A percentile compares a stretch with the other conserved stretches of the same genome.
Conservation (phyloP, 2,329 filamentous ascomycete species). For the Hypoxylon sp. region DNA sequence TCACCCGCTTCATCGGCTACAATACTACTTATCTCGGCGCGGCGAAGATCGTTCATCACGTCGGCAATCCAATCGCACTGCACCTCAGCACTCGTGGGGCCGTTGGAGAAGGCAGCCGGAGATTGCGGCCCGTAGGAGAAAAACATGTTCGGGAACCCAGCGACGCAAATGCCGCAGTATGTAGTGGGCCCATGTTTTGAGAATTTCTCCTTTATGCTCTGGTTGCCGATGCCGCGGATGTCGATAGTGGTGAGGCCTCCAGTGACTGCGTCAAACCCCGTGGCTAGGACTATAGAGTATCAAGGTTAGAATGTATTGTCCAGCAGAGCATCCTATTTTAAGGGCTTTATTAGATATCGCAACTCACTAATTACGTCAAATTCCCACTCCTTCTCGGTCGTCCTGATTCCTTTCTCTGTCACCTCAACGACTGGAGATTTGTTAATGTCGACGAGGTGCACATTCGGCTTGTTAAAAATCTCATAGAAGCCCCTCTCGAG, state of each 20-base stretch:
- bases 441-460: conserved; percentile 54
- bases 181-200: conserved; percentile 53
- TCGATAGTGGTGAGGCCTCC: conserved; percentile 60
- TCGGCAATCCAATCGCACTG: conserved; percentile 60
- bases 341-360: not conserved
- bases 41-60: conserved; percentile 52
- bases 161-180: conserved; percentile 59
- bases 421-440: conserved; percentile 46
- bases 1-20: conserved; percentile 54
- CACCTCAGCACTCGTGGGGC: conserved; percentile 58
- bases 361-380: conserved; percentile 54
- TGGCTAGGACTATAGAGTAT: conserved; percentile 54
- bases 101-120: conserved; percentile 59
- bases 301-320: not conserved
- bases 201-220: conserved; percentile 57
- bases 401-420: conserved; percentile 49
- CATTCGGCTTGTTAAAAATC: conserved; percentile 55
- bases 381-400: conserved; percentile 45
- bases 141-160: conserved; percentile 65
- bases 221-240: conserved; percentile 54
- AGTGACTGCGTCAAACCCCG: conserved; percentile 61
- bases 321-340: too few species aligned
- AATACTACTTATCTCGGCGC: conserved; percentile 53
- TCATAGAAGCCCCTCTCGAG: conserved; percentile 55
- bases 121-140: conserved; percentile 60